These are phyloP conservation scores for Kodamaea fukazawae DNA, from an alignment of 805 yeast genomes.

Conservation along the genomic window DNA sequence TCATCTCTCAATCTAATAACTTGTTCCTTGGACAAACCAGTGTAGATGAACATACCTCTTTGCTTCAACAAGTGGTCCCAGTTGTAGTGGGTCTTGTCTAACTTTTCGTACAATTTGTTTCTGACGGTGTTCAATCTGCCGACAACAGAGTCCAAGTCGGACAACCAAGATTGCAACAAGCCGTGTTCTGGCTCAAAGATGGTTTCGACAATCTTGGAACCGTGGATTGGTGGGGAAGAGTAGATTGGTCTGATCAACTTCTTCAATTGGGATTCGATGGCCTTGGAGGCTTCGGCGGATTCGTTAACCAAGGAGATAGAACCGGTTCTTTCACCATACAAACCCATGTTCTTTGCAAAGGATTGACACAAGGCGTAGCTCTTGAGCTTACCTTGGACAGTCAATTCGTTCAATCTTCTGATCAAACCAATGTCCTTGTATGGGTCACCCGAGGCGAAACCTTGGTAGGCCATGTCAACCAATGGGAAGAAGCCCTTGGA, in stretches of 20 bases:
- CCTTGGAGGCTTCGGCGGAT: conserved; percentile 47
- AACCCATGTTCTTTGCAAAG: conserved; percentile 49
- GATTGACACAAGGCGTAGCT: conserved; percentile 54
- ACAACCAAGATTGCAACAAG: conserved; percentile 71
- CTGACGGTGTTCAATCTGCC: conserved; percentile 76
- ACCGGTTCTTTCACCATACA: conserved; percentile 63
- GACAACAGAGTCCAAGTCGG: conserved; percentile 76
- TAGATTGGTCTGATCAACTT: conserved; percentile 80
- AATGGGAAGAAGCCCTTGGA: conserved; percentile 67
- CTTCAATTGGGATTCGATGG: conserved; percentile 77
- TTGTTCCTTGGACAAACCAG: conserved; percentile 73
- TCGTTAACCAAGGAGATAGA: conserved; percentile 67
- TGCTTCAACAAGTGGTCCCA: conserved; percentile 89
- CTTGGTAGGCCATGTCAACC: conserved; percentile 94
- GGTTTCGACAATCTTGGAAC: conserved; percentile 82
- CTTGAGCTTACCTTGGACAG: conserved; percentile 48
- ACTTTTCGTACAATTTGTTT: conserved; percentile 54
- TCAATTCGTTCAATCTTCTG: conserved; percentile 45
- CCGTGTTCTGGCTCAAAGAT: conserved; percentile 56
- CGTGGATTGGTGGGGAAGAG: conserved; percentile 94
- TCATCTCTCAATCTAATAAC: conserved; percentile 67
- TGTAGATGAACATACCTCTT: conserved; percentile 95
- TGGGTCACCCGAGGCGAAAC: conserved; percentile 84
- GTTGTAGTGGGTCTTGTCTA: conserved; percentile 59
- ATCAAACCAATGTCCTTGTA: conserved; percentile 60